Base-by-base conservation (phyloP, 208 protist species). In the Acanthamoeba castellanii region DNA sequence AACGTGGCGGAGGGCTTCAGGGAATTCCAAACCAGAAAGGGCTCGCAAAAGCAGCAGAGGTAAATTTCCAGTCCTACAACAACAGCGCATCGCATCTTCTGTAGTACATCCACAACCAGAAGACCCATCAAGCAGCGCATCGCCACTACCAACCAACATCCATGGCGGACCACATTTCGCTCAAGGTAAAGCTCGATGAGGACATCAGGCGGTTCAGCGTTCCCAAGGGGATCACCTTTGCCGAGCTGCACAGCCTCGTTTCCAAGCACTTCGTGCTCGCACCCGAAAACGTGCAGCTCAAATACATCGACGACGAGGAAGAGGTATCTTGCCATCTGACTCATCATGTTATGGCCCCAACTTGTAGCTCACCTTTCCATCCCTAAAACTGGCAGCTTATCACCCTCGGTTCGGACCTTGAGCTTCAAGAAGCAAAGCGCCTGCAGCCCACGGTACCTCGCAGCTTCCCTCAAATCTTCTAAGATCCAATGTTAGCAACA, bases 171-270 rank as follows among this genome's bases (percentile, higher is more conserved):
- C 55, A 61, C 55, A 25, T 85, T 25, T 85, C 45, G 27, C 32
- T 85, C 8, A 85, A 85, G 37, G 76, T 85, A n/a, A 47, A 57
- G 76, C 32, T 85, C 25, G 42, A 85, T 59, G 76, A 85, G 37
- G 76, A 85, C 45, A 57, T 85, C 27, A 47, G 76, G 11, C 37
- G 76, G 16, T 85, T 85, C 42, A 59, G 45, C 76, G 76, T 85
- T 2, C 16, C 16, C 8, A 25, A 42, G 30, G 37, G 20, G 37
- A 85, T 85, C 47, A 18, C 11, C 37, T 85, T 57, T 18, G 25
- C 30, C 22, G 76, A 85, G 16, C 42, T 85, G 6, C 76, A 57
- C 18, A 55, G 6, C 22, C 45, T 57, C 76, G 30, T 85, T 25
- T 25, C 76, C 76, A 85, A 85, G 45, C 37, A 59, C 22, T 85